These are phyloP conservation scores for Pichia phayaonensis DNA, from an alignment of 805 yeast species.

Conservation along the genomic window DNA sequence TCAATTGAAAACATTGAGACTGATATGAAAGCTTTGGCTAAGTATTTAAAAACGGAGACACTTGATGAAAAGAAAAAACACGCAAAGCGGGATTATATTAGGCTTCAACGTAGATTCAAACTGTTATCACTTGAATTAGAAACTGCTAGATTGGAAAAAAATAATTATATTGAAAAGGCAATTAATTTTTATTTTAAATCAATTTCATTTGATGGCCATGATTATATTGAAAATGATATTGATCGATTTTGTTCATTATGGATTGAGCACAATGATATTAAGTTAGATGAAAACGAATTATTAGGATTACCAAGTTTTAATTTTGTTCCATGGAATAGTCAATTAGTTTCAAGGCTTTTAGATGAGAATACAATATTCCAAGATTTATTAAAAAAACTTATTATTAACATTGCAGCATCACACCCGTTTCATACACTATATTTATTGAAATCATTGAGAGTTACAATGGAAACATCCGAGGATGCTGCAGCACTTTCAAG, in stretches of 20 bases:
- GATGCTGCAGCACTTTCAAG: constrained; percentile 38
- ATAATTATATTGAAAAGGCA: constrained; percentile 39
- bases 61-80: constrained; percentile 39
- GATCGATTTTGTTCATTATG: constrained; percentile 80
- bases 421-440: constrained; percentile 75
- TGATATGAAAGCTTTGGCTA: constrained; percentile 45
- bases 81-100: constrained; percentile 45
- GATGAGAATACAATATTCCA: constrained; percentile 49
- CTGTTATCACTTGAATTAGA: constrained; percentile 43
- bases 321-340: constrained; percentile 76
- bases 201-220: constrained; percentile 33
- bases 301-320: constrained; percentile 46
- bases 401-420: constrained; percentile 33
- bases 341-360: constrained; percentile 63
- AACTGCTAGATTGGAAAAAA: constrained; percentile 30
- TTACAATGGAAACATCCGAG: constrained; percentile 22
- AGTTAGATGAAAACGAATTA: constrained; percentile 32
- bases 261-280: constrained; percentile 44
- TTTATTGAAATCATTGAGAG: constrained; percentile 48
- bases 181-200: constrained; percentile 52
- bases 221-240: constrained; percentile 44
- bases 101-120: constrained; percentile 38
- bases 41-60: constrained; percentile 32
- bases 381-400: constrained; percentile 32
- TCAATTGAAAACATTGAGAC: constrained; percentile 28